phyloP scores from a whole-genome alignment of 352 stramenopile genomes.

The Ophiocytium majus region DNA sequence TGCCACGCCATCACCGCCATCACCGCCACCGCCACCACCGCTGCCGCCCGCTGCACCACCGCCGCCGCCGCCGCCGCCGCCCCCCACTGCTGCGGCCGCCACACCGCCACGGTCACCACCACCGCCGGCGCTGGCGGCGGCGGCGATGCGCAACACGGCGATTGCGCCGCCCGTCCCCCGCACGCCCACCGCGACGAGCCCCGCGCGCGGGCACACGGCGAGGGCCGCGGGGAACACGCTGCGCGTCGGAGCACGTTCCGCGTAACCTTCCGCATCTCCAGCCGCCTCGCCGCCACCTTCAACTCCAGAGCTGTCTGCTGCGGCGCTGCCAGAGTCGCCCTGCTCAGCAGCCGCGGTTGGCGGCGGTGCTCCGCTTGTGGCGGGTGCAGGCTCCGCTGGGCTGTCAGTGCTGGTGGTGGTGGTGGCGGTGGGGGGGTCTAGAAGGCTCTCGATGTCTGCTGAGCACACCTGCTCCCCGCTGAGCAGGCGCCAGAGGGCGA shows the following conservation, averaged over 20 bases:
- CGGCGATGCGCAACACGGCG: neutral
- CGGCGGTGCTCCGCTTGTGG: neutral
- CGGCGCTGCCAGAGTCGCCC: neutral
- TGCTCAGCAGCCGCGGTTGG: slow-evolving; percentile 1
- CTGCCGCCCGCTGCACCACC: neutral
- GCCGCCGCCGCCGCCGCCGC: neutral
- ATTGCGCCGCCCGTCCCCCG: neutral
- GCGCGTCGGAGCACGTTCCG: neutral
- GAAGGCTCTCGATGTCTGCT: neutral
- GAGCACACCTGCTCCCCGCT: neutral
- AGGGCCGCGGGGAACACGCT: neutral
- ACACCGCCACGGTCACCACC: no score
- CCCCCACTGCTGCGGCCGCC: neutral
- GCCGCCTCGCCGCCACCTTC: neutral
- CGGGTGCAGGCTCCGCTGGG: neutral
- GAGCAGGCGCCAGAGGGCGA: neutral
- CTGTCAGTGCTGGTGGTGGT: neutral
- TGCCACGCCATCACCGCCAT: neutral
- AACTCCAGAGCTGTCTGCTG: neutral
- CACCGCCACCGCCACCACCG: neutral
- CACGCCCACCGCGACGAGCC: neutral
- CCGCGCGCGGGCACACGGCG: neutral
- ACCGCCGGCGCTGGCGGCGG: no score
- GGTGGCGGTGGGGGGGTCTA: neutral
- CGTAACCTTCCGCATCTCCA: neutral